A percentile compares a stretch with the other conserved stretches of the same genome.
Evolutionary conservation across 306 rosid genomes (phyloP).

Genomic region (Rosa rugosa): DNA sequence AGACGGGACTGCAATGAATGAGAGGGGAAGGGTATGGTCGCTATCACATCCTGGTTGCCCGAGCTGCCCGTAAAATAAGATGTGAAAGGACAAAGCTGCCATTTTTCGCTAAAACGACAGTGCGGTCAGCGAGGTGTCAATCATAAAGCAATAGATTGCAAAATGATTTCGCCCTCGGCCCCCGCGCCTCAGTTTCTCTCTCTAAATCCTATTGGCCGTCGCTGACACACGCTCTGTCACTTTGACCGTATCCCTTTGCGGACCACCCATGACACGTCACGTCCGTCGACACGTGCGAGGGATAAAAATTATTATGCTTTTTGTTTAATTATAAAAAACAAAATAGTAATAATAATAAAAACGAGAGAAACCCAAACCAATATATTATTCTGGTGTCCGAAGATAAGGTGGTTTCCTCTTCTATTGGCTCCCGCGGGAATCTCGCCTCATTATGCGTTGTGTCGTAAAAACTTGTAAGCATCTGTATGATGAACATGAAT

Average conservation of each 20-base stretch:
- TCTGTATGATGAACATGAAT: not conserved
- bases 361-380: too few relatives aligned
- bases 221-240: constrained; percentile 23
- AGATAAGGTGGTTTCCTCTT: not conserved
- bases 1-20: constrained; percentile 40
- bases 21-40: constrained; percentile 42
- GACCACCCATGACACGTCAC: constrained; percentile 35
- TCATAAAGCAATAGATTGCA: constrained; percentile 67
- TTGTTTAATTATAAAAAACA: constrained; percentile 11
- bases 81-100: constrained; percentile 46
- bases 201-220: constrained; percentile 16
- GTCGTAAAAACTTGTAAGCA: not conserved
- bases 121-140: constrained; percentile 56
- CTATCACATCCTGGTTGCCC: constrained; percentile 48
- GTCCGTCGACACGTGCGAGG: constrained; percentile 37
- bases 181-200: not conserved
- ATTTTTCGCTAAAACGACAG: constrained; percentile 35
- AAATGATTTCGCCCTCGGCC: constrained; percentile 47
- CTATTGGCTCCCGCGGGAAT: constrained; percentile 61
- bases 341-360: not conserved
- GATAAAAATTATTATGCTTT: constrained; percentile 22
- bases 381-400: not conserved
- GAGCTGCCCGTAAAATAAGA: constrained; percentile 27
- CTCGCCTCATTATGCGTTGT: constrained; percentile 58
- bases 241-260: constrained; percentile 26